These are phyloP conservation scores for Wickerhamomyces canadensis DNA, from an alignment of 805 yeast genomes.

Conservation along the genomic window DNA sequence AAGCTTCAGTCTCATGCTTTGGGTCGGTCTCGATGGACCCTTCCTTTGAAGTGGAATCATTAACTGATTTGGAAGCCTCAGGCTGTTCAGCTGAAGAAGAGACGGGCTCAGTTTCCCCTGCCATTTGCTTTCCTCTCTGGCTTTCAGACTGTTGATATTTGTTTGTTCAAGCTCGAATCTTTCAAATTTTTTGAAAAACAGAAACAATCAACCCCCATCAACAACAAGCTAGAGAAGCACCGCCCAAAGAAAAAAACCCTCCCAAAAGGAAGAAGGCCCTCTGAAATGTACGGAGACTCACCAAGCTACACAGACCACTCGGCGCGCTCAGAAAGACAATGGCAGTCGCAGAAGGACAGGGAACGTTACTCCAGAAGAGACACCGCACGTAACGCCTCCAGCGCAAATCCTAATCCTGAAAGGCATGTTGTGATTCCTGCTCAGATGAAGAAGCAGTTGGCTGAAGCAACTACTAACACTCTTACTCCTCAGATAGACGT, in stretches of 20 bases:
- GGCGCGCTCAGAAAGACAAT: too few relatives aligned
- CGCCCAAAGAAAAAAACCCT: too few relatives aligned
- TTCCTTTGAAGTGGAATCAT: neutral
- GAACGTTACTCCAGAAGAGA: neutral
- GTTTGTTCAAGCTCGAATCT: neutral
- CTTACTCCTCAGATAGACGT: slow-evolving; percentile 1
- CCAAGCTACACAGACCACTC: too few relatives aligned
- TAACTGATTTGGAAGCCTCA: neutral
- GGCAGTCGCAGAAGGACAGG: neutral
- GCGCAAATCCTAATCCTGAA: neutral
- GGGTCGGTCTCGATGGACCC: neutral
- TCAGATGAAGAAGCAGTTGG: neutral
- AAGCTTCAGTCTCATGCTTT: neutral
- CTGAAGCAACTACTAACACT: slow-evolving; percentile 3
- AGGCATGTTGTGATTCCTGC: slow-evolving; percentile 10
- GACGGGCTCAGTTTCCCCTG: neutral
- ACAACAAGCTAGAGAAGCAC: too few relatives aligned
- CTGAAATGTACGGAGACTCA: too few relatives aligned
- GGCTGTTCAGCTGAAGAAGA: too few relatives aligned
- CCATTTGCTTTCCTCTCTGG: neutral
- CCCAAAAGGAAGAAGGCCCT: too few relatives aligned
- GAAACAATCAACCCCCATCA: too few relatives aligned
- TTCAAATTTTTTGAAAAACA: too few relatives aligned
- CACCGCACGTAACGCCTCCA: neutral
- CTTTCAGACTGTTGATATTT: neutral